These are phyloP conservation scores for Trichoderma citrinoviride DNA, from an alignment of 2,329 filamentous ascomycete species.

Conservation along the genomic window DNA sequence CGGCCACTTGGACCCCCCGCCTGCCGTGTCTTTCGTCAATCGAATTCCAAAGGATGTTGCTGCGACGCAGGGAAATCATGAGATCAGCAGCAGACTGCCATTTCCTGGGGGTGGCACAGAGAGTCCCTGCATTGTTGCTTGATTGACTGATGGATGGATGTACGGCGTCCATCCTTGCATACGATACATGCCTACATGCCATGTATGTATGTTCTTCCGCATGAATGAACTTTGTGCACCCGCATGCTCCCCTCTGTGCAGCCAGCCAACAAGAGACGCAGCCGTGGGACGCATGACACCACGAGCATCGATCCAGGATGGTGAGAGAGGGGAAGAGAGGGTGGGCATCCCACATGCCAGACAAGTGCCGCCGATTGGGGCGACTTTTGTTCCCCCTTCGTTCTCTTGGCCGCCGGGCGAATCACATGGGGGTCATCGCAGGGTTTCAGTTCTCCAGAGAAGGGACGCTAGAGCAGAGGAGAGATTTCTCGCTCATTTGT, in stretches of 20 bases:
- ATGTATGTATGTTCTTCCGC: not conserved
- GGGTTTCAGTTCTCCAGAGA: not conserved
- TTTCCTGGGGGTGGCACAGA: conserved; percentile 10
- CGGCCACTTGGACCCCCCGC: not conserved
- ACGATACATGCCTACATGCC: not conserved
- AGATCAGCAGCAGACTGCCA: conserved; percentile 6
- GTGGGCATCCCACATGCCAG: conserved; percentile 23
- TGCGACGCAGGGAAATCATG: not conserved
- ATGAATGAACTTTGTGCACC: not conserved
- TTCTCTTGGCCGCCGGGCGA: not conserved
- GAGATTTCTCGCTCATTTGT: no score
- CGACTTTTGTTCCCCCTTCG: not conserved
- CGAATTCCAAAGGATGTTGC: not conserved
- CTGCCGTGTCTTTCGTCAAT: not conserved
- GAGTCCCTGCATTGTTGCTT: conserved; percentile 13
- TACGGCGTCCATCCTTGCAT: no score
- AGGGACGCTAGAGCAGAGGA: not conserved
- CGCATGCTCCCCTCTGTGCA: not conserved
- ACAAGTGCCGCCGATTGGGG: conserved; percentile 20
- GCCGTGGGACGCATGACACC: conserved; percentile 26
- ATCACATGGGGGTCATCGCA: not conserved
- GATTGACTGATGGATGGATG: not conserved
- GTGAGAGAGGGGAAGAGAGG: not conserved
- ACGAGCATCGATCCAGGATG: conserved; percentile 2
- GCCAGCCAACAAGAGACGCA: conserved; percentile 9